These are phyloP conservation scores for Stemphylium lycopersici DNA, from an alignment of 2,329 filamentous ascomycete species.

Conservation along the genomic window DNA sequence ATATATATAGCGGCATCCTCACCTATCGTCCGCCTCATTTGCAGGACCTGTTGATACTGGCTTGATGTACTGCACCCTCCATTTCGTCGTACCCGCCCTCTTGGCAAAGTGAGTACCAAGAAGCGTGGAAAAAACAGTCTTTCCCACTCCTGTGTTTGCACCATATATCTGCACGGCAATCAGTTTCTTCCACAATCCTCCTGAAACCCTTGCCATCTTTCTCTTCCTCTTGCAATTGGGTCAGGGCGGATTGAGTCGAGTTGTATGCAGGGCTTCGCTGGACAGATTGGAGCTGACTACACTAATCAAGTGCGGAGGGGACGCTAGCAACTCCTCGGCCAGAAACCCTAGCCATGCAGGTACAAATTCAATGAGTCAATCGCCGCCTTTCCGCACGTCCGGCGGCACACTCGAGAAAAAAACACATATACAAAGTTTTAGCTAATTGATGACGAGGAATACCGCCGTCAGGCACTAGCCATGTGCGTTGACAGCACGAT, in stretches of 20 bases:
- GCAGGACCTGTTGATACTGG: conserved; percentile 78
- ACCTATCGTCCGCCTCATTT: conserved; percentile 74
- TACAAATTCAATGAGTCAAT: conserved; percentile 16
- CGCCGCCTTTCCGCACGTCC: background rate
- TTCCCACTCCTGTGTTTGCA: conserved; percentile 84
- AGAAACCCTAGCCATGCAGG: conserved; percentile 8
- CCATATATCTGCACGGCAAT: conserved; percentile 78
- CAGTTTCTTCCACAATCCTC: conserved; percentile 71
- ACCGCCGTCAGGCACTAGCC: too few relatives aligned
- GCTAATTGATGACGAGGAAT: conserved; percentile 7
- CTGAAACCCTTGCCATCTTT: conserved; percentile 57
- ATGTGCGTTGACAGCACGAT: too few relatives aligned
- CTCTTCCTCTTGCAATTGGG: background rate
- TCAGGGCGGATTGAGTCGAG: conserved; percentile 2
- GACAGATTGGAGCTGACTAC: background rate
- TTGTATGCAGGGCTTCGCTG: background rate
- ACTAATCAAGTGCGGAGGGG: background rate
- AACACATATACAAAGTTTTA: conserved; percentile 3
- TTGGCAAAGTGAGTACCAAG: conserved; percentile 64
- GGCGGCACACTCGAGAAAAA: background rate
- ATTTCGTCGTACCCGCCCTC: conserved; percentile 22
- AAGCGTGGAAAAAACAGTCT: conserved; percentile 79
- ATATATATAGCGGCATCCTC: conserved; percentile 19
- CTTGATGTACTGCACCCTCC: conserved; percentile 71
- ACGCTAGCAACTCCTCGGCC: conserved; percentile 3